Evolutionary conservation across 1,284 basidiomycete genomes (phyloP), one percentile per base, ranked within the genome.

Genomic region (Schizopora paradoxa): DNA sequence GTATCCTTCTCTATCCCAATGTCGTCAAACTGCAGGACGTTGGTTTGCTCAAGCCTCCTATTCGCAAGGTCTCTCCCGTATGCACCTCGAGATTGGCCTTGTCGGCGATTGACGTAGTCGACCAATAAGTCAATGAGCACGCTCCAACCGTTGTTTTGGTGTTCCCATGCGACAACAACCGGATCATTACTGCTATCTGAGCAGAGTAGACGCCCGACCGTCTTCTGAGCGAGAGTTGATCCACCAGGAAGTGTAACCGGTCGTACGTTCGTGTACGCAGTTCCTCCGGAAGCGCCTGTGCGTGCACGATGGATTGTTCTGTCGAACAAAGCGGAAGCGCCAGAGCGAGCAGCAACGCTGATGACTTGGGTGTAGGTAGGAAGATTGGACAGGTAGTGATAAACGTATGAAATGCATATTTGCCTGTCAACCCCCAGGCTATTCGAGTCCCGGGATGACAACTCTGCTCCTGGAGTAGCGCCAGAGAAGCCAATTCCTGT

Each of bases 101-200:
- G 43, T 42, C 70, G 66, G 31, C 74, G 72, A 50, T 77, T 79
- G 41, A 84, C 76, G 57, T 85, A 91, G 58, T 83, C 78, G 4
- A 79, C 77, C 42, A 94, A 66, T 16, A 91, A 65, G 56, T 92
- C 91, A 7, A 88, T 63, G 14, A 92, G 65, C 11, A 93, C 61
- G 56, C 79, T 84, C 90, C 91, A 93, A 0, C 86, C 90, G 7
- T 82, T 89, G 58, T 88, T 79, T 31, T 79, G 67, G 51, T 86
- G 81, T 50, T 85, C 72, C 91, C 91, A 94, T n/a, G 75, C 72
- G 1, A 93, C 76, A 6, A 87, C 79, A 33, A 89, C 67, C 6
- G 77, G 71, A 28, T 89, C 87, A 6, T 61, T 48, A 3, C 74
- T 77, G 4, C 77, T 76, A 48, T 89, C 87, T 2, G 77, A 71